Evolutionary conservation across 1,139 yeast species (phyloP), one percentile per base, ranked within the genome.

Genomic region (Lodderomyces pseudojiufengensis): DNA sequence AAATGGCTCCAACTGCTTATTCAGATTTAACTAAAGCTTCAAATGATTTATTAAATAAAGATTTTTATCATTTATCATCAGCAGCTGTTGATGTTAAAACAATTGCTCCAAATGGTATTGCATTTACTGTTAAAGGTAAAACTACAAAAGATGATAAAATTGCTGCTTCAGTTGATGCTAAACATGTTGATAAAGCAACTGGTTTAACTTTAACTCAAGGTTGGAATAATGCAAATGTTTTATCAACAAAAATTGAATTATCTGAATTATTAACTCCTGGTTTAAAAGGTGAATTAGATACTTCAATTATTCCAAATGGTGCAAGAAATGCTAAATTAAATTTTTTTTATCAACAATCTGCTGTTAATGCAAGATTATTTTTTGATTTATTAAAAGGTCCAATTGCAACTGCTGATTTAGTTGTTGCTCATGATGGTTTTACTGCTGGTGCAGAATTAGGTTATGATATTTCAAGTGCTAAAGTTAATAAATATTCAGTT

Each of bases 391-490:
- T 90, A 64, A 90, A 90, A 77, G 96, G 96, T 54, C 96, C 97
- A 55, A 75, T 84, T 51, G 90, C 95, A 64, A 81, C 87, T 53
- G 97, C 97, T 67, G 97, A 92, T 67, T 78, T 87, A 62, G 82
- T 95, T 49, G 79, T 90, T 56, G 95, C 95, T 61, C 95, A 86
- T 70, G 96, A 88, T 57, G 97, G 97, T 52, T 84, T 88, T 78
- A 80, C 95, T 52, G 94, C 92, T 54, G 98, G 98, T 70, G 95
- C 94, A 51, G 96, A 92, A 72, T 80, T 92, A 59, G 95, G 95
- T 57, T 92, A 92, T 75, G 97, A 94, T 70, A 86, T 92, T 59
- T 76, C 87, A 53, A 78, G 84, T 49, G 97, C 97, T 57, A 78
- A 85, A 68, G 84, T 94, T 61, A 84, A 95, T 72, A 85, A 86